Evolutionary conservation across 176 grass and related monocot species (phyloP).

Genomic region (Carex myosuroides): DNA sequence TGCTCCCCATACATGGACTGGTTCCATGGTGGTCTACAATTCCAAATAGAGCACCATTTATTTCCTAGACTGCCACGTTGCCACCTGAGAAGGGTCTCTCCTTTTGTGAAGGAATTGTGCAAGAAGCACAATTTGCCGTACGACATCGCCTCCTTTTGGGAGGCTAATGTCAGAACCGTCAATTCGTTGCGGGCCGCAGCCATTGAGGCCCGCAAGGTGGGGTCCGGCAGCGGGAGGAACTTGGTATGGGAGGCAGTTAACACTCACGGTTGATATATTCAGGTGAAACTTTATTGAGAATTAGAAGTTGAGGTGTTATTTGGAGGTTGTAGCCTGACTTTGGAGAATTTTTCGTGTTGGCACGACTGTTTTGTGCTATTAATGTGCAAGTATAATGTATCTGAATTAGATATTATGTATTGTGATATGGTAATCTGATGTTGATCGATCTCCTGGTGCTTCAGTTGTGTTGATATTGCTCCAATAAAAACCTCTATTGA

Average conservation of each 20-base stretch:
- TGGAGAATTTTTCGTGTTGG: slow-evolving; percentile 18
- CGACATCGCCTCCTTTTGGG: slow-evolving; percentile 54
- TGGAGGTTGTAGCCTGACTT: background rate
- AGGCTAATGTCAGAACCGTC: slow-evolving; percentile 53
- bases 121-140: slow-evolving; percentile 81
- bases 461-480: background rate
- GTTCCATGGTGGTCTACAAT: slow-evolving; percentile 95
- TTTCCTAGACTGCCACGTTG: slow-evolving; percentile 81
- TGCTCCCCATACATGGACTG: slow-evolving; percentile 96
- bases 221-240: slow-evolving; percentile 28
- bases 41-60: slow-evolving; percentile 91
- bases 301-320: background rate
- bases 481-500: background rate
- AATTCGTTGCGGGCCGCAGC: slow-evolving; percentile 65
- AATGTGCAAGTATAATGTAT: background rate
- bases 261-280: slow-evolving; percentile 52
- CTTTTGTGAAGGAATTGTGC: slow-evolving; percentile 69
- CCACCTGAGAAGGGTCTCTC: slow-evolving; percentile 53
- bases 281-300: background rate
- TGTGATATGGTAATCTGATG: background rate
- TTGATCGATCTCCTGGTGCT: background rate
- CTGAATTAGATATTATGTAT: slow-evolving; percentile 16
- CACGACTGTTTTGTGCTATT: background rate
- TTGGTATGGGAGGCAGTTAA: slow-evolving; percentile 91
- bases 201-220: slow-evolving; percentile 54